These are phyloP conservation scores for Mycena sp. DNA, from an alignment of 1,284 basidiomycete species.

Conservation along the genomic window DNA sequence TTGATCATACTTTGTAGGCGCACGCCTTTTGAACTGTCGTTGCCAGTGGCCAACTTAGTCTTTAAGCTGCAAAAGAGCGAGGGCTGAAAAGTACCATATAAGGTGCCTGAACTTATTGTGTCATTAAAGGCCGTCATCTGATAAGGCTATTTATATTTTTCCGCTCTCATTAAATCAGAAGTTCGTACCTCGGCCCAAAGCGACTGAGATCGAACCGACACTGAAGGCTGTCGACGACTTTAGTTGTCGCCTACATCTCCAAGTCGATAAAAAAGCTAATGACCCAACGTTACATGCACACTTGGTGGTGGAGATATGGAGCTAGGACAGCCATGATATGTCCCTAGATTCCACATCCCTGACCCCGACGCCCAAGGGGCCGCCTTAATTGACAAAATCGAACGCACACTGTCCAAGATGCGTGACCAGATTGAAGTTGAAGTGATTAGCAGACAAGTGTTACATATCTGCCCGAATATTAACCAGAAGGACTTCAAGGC, in stretches of 20 bases:
- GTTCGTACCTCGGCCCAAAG: slow-evolving; percentile 15
- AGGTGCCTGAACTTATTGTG: no score
- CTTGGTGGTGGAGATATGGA: not conserved
- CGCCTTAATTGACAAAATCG: not conserved
- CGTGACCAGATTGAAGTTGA: slow-evolving; percentile 14
- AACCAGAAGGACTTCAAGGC: slow-evolving; percentile 4
- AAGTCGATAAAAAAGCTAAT: not conserved
- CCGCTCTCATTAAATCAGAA: slow-evolving; percentile 19
- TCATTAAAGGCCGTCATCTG: no score
- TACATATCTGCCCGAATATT: slow-evolving; percentile 16
- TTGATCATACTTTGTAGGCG: no score
- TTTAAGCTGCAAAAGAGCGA: no score
- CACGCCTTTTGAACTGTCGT: no score
- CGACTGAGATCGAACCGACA: not conserved
- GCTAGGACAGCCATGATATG: not conserved
- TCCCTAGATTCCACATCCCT: not conserved
- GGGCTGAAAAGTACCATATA: no score
- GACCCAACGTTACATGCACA: not conserved
- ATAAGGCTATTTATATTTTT: no score
- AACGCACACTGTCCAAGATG: slow-evolving; percentile 9
- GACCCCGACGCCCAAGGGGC: slow-evolving; percentile 8
- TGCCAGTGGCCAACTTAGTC: no score
- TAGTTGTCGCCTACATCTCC: slow-evolving; percentile 8
- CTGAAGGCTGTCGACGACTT: slow-evolving; percentile 16
- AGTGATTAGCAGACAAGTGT: slow-evolving; percentile 16